Base-by-base conservation (phyloP, 2,329 filamentous ascomycete genomes). In the Nemania serpens region DNA sequence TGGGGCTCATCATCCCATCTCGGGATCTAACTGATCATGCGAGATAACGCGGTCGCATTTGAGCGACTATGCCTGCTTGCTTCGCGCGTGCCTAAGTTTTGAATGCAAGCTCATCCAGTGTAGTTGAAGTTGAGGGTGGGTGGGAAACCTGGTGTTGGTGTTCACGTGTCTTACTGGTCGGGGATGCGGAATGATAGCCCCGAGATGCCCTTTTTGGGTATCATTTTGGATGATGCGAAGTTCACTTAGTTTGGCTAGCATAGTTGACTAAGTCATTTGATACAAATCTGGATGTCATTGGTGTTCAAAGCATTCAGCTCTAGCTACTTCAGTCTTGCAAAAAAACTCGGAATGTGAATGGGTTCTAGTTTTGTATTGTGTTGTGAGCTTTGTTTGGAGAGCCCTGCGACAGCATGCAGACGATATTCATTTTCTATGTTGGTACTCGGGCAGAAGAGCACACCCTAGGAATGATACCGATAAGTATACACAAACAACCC, bases 171-270 rank as follows among this genome's bases (percentile, higher is more conserved):
- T 9, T 49, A 18, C 17, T 22, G 9, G n/a, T 49, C 48, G 48
- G 10, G 49, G 34, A 18, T 46, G 46, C 58, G 61, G 61, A 63
- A 56, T 46, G 45, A 47, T 29, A n/a, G 46, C 11, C 58, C 61
- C 61, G 61, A 61, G 20, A 55, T 63, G 33, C 50, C 49, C 12
- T 39, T 61, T 55, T 58, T 9, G 49, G 37, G 36, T 12, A 13
- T 13, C 36, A 10, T n/a, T 22, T 5, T 50, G 25, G 22, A 51
- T 13, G 46, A 48, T 29, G 20, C 25, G 15, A n/a, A 20, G 6
- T 46, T 29, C 5, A 46, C 20, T 45, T 10, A 12, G 20, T 12
- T 45, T 29, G 25, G 20, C 5, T 25, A 41, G 13, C 17, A 41
- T n/a, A 41, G 2, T 17, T 9, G 39, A 9, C 39, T 6, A 41